Percentiles rank a stretch among this genome's conserved stretches.
phyloP scores from a whole-genome alignment of 768 basidiomycete species.

The Mycena rosella region DNA sequence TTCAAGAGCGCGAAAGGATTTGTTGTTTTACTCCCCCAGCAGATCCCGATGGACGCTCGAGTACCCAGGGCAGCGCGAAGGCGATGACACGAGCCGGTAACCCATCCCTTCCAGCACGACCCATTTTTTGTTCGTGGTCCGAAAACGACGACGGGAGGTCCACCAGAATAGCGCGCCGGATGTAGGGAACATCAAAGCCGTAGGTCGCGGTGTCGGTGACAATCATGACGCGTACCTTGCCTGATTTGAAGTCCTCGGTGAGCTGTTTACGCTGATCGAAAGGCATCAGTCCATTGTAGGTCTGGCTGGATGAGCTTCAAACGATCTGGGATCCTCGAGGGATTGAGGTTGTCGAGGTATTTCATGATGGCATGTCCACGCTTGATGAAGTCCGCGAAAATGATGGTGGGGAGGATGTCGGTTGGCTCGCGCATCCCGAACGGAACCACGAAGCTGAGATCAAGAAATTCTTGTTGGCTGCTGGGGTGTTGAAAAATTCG shows the following conservation, averaged over 20 bases:
- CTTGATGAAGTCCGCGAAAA: slow-evolving; percentile 17
- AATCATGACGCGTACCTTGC: neutral
- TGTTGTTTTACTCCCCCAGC: neutral
- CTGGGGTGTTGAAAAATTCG: slow-evolving; percentile 19
- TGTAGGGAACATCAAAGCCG: slow-evolving; percentile 8
- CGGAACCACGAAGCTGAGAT: slow-evolving; percentile 26
- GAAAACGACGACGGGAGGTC: neutral
- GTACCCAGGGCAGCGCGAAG: slow-evolving; percentile 1
- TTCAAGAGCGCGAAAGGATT: too few relatives aligned
- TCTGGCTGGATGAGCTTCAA: slow-evolving; percentile 12
- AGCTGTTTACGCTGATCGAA: slow-evolving; percentile 18
- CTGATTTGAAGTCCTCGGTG: slow-evolving; percentile 1
- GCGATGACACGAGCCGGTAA: neutral
- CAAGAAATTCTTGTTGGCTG: slow-evolving; percentile 5
- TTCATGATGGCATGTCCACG: slow-evolving; percentile 10
- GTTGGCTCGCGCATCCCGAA: neutral
- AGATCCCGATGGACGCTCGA: neutral
- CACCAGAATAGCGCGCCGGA: neutral
- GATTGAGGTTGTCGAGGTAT: slow-evolving; percentile 24
- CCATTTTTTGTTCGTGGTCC: neutral
- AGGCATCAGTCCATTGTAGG: slow-evolving; percentile 27
- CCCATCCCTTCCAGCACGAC: neutral
- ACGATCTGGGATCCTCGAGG: slow-evolving; percentile 7
- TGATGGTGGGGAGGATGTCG: slow-evolving; percentile 15
- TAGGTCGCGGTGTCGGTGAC: slow-evolving; percentile 17